Conservation (phyloP, 169 alveolate genomes). For the Plasmodium malariae region DNA sequence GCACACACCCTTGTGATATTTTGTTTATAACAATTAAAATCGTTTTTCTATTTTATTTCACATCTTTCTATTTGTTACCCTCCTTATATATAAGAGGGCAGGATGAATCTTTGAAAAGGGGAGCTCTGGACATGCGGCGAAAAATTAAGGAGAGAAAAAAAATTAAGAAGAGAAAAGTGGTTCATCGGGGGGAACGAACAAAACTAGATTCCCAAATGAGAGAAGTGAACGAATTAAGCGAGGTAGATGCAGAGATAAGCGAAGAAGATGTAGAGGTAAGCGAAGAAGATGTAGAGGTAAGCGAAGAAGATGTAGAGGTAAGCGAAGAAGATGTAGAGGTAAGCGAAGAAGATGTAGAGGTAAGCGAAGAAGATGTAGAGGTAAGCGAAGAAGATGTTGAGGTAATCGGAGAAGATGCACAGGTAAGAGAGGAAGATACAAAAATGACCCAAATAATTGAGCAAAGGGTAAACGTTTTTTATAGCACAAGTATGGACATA, state of each 20-base stretch:
- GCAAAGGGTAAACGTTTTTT: neutral
- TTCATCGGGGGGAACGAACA: too few relatives aligned
- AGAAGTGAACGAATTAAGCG: too few relatives aligned
- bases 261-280: neutral
- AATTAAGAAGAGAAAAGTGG: too few relatives aligned
- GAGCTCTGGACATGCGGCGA: too few relatives aligned
- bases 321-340: neutral
- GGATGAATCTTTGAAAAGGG: too few relatives aligned
- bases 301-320: neutral
- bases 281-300: neutral
- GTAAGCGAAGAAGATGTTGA: too few relatives aligned
- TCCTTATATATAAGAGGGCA: neutral
- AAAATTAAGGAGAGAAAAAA: too few relatives aligned
- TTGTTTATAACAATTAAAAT: conserved; percentile 33
- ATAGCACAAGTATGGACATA: neutral
- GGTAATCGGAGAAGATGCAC: neutral
- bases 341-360: neutral
- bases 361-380: neutral
- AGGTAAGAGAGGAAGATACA: neutral
- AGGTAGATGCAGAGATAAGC: too few relatives aligned
- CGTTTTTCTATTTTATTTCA: conserved; percentile 30
- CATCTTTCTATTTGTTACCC: conserved; percentile 22
- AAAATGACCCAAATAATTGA: too few relatives aligned
- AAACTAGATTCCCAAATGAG: too few relatives aligned
- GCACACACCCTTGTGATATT: neutral